Evolutionary conservation across 2,329 filamentous ascomycete species (phyloP), one percentile per base, ranked within the genome.

Genomic region (Diaporthe vexans): DNA sequence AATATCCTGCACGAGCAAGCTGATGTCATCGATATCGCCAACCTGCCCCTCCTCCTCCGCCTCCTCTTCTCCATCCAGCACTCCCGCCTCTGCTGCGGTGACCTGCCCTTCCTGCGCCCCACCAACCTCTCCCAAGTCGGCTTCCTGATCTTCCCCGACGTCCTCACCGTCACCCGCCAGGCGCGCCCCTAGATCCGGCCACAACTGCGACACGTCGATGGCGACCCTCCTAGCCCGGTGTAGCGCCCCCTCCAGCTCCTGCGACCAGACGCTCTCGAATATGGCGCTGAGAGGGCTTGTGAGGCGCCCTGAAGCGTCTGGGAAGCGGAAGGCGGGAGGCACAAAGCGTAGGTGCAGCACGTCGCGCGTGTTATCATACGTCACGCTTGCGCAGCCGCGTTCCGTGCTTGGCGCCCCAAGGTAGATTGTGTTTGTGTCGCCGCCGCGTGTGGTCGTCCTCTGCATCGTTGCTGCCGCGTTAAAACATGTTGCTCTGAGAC

Each of bases 161-260:
- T 46, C 59, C 9, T 4, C 40, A 7, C 5, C 37, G 3, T 19
- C 26, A 5, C 24, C 26, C 7, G 13, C 48, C 46, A 33, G 19
- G 21, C 26, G 29, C 43, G 61, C 43, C 29, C n/a, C 43, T 17
- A 71, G 46, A 13, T 58, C 72, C 35, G 72, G 70, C 58, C 74
- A 77, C 35, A 76, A 67, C 59, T 74, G 73, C 43, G 63, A 67
- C 26, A 74, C 71, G 57, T 77, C 76, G 61, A 77, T 51, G 65
- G 76, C 76, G 7, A 77, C 61, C 43, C 76, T 75, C 17, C 73
- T 57, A 4, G 76, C 76, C n/a, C 40, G 29, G 63, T 75, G 73
- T 54, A 77, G 70, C 5, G 75, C 65, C 3, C 54, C 43, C 8
- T 70, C 65, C 17, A 76, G 56, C 57, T 57, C 73, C 37, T 69